Percentiles rank a stretch among this genome's conserved stretches.
These are phyloP conservation scores for Lichtheimia ornata DNA, from an alignment of 371 early-diverging fungal species.

Conservation along the genomic window DNA sequence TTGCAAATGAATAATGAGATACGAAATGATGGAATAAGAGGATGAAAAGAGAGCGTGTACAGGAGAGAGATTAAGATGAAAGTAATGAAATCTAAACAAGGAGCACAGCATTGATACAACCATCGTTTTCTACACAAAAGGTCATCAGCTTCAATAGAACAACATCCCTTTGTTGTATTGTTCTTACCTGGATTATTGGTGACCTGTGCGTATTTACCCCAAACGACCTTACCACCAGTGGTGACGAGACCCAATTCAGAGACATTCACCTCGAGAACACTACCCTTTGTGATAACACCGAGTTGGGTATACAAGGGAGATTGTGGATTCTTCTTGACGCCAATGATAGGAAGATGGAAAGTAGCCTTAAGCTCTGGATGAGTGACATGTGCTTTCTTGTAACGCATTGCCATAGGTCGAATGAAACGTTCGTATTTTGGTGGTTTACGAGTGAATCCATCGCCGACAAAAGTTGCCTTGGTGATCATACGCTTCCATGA, in stretches of 20 bases:
- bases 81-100: slow-evolving; percentile 67
- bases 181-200: slow-evolving; percentile 88
- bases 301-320: slow-evolving; percentile 97
- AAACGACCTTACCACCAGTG: slow-evolving; percentile 98
- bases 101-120: slow-evolving; percentile 94
- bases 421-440: slow-evolving; percentile 99
- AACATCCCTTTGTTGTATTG: too few species aligned
- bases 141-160: neutral
- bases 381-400: slow-evolving; percentile 99
- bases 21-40: too few species aligned
- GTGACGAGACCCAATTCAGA: slow-evolving; percentile 99
- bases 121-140: slow-evolving; percentile 82
- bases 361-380: slow-evolving; percentile 99
- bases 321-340: slow-evolving; percentile 99
- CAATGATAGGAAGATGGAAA: slow-evolving; percentile 97
- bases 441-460: slow-evolving; percentile 99
- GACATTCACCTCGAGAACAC: slow-evolving; percentile 94
- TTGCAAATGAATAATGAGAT: too few species aligned
- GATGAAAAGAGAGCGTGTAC: neutral
- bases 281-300: slow-evolving; percentile 99
- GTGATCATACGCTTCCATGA: slow-evolving; percentile 99
- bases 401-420: slow-evolving; percentile 98
- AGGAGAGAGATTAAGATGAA: slow-evolving; percentile 2
- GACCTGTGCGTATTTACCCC: slow-evolving; percentile 99
- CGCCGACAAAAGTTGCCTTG: slow-evolving; percentile 99